A percentile compares a stretch with the other conserved stretches of the same genome.
phyloP scores from a whole-genome alignment of 1,284 basidiomycete species.

The Malassezia dermatis region DNA sequence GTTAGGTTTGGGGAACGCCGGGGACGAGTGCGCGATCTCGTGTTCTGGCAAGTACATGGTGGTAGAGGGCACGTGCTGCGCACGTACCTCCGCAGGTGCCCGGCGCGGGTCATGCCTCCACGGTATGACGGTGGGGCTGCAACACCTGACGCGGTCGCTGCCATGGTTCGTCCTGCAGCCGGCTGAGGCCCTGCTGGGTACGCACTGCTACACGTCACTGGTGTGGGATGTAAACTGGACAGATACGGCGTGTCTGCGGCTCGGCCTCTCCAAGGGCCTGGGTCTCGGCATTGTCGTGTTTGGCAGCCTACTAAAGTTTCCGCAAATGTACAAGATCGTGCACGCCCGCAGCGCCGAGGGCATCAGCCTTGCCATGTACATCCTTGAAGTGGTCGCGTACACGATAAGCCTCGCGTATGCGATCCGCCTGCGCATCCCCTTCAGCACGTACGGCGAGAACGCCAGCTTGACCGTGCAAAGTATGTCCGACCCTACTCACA shows the following conservation, averaged over 20 bases:
- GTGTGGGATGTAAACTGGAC: slow-evolving; percentile 76
- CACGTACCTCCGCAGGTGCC: neutral
- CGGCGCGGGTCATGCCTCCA: neutral
- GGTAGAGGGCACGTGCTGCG: neutral
- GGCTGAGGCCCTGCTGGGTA: slow-evolving; percentile 67
- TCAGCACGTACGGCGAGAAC: slow-evolving; percentile 73
- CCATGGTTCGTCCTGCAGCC: slow-evolving; percentile 73
- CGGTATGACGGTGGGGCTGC: slow-evolving; percentile 50
- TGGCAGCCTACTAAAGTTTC: slow-evolving; percentile 88
- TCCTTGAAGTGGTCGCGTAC: slow-evolving; percentile 66
- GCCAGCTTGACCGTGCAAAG: slow-evolving; percentile 44
- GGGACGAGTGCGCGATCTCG: slow-evolving; percentile 17
- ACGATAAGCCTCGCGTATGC: slow-evolving; percentile 74
- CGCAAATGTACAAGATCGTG: slow-evolving; percentile 60
- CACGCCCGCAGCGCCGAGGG: slow-evolving; percentile 64
- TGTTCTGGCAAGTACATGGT: neutral
- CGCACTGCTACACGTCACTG: slow-evolving; percentile 74
- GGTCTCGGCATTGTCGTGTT: slow-evolving; percentile 86
- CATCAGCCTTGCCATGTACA: slow-evolving; percentile 55
- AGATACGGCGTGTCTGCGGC: slow-evolving; percentile 77
- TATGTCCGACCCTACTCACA: slow-evolving; percentile 9
- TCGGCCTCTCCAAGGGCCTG: slow-evolving; percentile 79
- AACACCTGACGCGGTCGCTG: slow-evolving; percentile 53
- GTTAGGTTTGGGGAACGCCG: slow-evolving; percentile 51
- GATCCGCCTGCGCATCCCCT: slow-evolving; percentile 69